These are phyloP conservation scores for Acorus gramineus DNA, from an alignment of 106 monocot genomes.

Conservation along the genomic window DNA sequence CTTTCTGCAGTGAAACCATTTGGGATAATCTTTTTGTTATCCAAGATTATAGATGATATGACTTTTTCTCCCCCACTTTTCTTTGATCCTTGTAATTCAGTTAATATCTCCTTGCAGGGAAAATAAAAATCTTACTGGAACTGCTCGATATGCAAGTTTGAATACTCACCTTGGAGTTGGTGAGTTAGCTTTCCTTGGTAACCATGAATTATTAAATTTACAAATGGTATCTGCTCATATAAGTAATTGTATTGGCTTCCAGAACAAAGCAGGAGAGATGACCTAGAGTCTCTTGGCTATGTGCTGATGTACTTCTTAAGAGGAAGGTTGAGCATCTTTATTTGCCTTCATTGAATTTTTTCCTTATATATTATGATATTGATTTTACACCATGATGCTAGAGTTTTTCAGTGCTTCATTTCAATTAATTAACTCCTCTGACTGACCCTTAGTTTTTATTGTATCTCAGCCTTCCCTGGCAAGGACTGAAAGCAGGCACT, in stretches of 20 bases:
- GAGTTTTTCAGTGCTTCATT: constrained; percentile 1
- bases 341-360: background rate
- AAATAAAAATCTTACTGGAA: constrained; percentile 25
- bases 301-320: constrained; percentile 95
- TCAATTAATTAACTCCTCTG: no score
- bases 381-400: background rate
- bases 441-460: background rate
- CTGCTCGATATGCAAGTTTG: constrained; percentile 27
- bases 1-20: no score
- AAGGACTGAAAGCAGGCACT: constrained; percentile 88
- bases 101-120: constrained; percentile 8
- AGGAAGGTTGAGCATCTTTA: constrained; percentile 51
- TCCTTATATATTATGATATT: background rate
- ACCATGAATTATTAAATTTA: background rate
- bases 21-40: no score
- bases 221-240: background rate
- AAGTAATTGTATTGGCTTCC: constrained; percentile 1
- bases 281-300: constrained; percentile 92
- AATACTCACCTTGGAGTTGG: constrained; percentile 31
- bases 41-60: no score
- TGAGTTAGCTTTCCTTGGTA: constrained; percentile 3
- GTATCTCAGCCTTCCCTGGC: constrained; percentile 74
- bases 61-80: no score
- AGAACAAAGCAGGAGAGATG: constrained; percentile 98
- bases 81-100: no score